Evolutionary conservation across 2,329 filamentous ascomycete species (phyloP).

Genomic region (Hypoxylon sp.): DNA sequence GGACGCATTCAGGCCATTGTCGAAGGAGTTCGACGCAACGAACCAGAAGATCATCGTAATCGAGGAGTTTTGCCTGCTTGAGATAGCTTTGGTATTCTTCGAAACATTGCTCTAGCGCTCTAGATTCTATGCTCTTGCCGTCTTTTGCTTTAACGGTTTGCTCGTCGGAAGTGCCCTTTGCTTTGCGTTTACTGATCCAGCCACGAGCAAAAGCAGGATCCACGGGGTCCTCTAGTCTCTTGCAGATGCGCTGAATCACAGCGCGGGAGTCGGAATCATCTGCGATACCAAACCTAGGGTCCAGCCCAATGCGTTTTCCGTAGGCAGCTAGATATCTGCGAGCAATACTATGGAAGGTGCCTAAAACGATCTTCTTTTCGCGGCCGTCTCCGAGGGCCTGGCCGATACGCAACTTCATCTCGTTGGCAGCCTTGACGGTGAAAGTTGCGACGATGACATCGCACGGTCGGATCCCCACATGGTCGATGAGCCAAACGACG

Average conservation of each 20-base stretch:
- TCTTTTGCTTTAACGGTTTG: constrained; percentile 54
- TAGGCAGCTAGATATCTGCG: constrained; percentile 85
- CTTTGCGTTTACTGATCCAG: constrained; percentile 77
- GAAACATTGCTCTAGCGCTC: constrained; percentile 73
- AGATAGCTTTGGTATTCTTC: constrained; percentile 81
- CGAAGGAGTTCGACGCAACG: constrained; percentile 82
- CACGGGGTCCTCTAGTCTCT: constrained; percentile 72
- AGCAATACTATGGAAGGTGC: constrained; percentile 95
- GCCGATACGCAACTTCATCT: constrained; percentile 91
- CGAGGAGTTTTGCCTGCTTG: constrained; percentile 79
- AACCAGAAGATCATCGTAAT: constrained; percentile 93
- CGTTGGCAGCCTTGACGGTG: constrained; percentile 90
- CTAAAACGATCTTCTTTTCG: constrained; percentile 81
- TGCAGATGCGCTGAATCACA: constrained; percentile 84
- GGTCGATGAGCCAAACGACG: constrained; percentile 85
- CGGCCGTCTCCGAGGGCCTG: constrained; percentile 80
- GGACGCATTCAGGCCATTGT: constrained; percentile 79
- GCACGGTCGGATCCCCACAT: constrained; percentile 76
- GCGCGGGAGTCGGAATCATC: constrained; percentile 82
- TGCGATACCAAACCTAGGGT: constrained; percentile 87
- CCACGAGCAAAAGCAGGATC: constrained; percentile 75
- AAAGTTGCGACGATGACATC: constrained; percentile 97
- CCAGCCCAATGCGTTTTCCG: constrained; percentile 82
- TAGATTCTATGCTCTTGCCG: constrained; percentile 53
- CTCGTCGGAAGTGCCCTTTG: constrained; percentile 58